Percentiles rank a stretch among this genome's conserved stretches.
Evolutionary conservation across 176 grass and related monocot species (phyloP).

Genomic region (Raddia distichophylla): DNA sequence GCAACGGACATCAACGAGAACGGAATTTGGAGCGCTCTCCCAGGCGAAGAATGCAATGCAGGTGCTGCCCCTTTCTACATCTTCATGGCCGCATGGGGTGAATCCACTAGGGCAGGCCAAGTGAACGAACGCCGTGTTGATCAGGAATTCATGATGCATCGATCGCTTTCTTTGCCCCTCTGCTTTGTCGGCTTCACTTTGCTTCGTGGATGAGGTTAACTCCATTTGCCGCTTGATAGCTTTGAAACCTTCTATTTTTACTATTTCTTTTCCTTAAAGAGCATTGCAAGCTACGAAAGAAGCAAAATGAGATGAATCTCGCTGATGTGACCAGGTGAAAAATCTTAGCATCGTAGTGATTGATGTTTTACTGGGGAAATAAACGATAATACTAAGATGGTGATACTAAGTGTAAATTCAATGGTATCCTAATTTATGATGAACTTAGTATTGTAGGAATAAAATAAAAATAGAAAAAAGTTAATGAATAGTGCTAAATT

Average conservation of each 20-base stretch:
- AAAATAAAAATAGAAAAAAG: no score
- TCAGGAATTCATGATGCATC: neutral
- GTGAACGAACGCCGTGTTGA: neutral
- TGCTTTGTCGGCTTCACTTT: conserved; percentile 8
- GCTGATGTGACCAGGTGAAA: neutral
- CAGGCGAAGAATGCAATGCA: neutral
- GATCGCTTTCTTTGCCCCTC: conserved; percentile 6
- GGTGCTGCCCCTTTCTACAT: neutral
- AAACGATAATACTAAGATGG: neutral
- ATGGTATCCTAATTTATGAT: no score
- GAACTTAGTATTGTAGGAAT: no score
- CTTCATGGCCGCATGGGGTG: neutral
- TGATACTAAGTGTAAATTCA: no score
- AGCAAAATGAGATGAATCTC: neutral
- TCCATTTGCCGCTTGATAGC: neutral
- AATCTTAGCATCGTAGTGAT: neutral
- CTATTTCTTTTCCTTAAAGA: neutral
- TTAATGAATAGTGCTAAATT: no score
- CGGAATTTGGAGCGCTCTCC: neutral
- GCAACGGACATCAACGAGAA: conserved; percentile 17
- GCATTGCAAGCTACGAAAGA: neutral
- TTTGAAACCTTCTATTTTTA: neutral
- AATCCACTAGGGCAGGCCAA: neutral
- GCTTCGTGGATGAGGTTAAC: neutral
- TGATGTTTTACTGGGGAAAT: neutral